Conservation (phyloP, 2,329 filamentous ascomycete genomes). For the Clonostachys rosea region DNA sequence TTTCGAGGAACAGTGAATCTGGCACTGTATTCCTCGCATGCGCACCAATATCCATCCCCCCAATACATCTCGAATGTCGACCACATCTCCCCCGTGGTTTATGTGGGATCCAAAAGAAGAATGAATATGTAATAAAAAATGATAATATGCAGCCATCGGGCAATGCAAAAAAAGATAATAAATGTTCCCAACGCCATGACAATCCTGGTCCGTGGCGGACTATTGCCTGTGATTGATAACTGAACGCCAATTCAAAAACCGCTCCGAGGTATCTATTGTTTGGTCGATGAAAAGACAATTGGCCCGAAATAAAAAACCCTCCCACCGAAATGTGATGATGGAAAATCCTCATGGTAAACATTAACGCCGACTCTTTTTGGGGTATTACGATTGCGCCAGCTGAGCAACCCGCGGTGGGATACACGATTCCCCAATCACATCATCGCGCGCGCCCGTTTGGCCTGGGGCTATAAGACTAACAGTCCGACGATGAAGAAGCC, state of each 20-base stretch:
- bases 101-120: not conserved
- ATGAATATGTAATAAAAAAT: not conserved
- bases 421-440: not conserved
- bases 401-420: not conserved
- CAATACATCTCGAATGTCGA: not conserved
- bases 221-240: not conserved
- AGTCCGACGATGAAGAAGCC: constrained; percentile 29
- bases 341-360: not conserved
- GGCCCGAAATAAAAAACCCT: not conserved
- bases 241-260: not conserved
- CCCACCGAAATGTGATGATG: not conserved
- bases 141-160: not conserved
- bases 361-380: not conserved
- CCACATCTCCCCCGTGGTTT: not conserved
- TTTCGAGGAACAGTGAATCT: not conserved
- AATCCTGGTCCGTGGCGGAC: not conserved
- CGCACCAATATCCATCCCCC: not conserved
- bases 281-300: not conserved
- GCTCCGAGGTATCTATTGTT: not conserved
- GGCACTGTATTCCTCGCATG: not conserved
- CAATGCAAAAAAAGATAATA: not conserved
- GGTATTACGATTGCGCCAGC: not conserved
- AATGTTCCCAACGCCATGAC: not conserved
- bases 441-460: not conserved
- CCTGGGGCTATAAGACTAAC: constrained; percentile 19